Conservation (phyloP, 2,329 filamentous ascomycete species). For the Aureobasidium mangrovei region DNA sequence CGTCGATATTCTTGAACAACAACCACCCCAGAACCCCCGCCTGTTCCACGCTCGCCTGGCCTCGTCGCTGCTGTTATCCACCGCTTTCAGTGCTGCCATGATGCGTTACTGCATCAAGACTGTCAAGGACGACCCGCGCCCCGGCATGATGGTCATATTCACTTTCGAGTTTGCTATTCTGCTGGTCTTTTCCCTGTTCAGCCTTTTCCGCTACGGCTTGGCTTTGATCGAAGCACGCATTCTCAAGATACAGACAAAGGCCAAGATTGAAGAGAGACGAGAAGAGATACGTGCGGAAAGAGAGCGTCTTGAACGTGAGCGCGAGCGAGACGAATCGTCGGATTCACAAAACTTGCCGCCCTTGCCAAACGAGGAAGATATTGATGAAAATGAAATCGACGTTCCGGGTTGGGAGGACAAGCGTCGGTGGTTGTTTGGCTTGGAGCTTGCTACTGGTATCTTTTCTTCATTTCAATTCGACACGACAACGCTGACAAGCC, state of each 20-base stretch:
- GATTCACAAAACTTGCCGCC: conserved; percentile 35
- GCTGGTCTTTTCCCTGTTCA: conserved; percentile 70
- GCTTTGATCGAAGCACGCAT: conserved; percentile 70
- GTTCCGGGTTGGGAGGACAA: conserved; percentile 95
- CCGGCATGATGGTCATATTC: conserved; percentile 99
- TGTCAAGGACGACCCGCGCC: conserved; percentile 78
- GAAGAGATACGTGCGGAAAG: conserved; percentile 51
- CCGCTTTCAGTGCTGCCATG: conserved; percentile 71
- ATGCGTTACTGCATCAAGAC: conserved; percentile 72
- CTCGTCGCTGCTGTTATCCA: conserved; percentile 67
- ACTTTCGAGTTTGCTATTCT: conserved; percentile 94
- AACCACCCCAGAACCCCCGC: conserved; percentile 78
- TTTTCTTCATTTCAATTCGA: not conserved
- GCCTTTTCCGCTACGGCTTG: conserved; percentile 66
- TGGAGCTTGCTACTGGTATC: conserved; percentile 66
- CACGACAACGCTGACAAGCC: conserved; percentile 11
- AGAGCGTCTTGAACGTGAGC: conserved; percentile 33
- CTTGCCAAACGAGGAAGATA: conserved; percentile 56
- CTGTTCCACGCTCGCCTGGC: conserved; percentile 80
- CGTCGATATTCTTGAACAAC: conserved; percentile 89
- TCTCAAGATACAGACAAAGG: conserved; percentile 61
- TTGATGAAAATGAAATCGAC: conserved; percentile 91
- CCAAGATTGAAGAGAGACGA: conserved; percentile 59
- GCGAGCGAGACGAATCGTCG: conserved; percentile 29
- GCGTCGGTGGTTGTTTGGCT: conserved; percentile 79